Conservation (phyloP, 805 yeast species). For the Ogataea nitratoaversa region DNA sequence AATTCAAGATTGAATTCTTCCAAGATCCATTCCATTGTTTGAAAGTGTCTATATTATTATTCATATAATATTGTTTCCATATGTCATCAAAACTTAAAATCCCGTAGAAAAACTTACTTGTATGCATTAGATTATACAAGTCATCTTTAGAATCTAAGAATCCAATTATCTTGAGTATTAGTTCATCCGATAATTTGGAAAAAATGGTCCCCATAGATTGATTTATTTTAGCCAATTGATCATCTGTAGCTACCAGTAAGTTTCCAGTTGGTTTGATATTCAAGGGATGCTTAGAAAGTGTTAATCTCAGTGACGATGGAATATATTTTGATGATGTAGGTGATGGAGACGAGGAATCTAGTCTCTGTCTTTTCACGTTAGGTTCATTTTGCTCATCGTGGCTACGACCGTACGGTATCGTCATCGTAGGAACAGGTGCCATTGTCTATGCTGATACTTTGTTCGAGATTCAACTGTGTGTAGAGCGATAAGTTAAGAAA, state of each 20-base stretch:
- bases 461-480: too few species aligned
- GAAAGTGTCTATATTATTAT: slow-evolving; percentile 12
- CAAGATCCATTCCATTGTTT: slow-evolving; percentile 73
- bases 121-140: slow-evolving; percentile 47
- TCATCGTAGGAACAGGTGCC: not conserved
- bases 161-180: slow-evolving; percentile 49
- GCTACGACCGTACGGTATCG: not conserved
- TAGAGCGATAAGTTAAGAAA: too few species aligned
- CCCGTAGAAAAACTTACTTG: slow-evolving; percentile 69
- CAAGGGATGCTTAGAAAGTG: slow-evolving; percentile 55
- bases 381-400: not conserved
- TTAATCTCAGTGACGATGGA: slow-evolving; percentile 18
- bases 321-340: slow-evolving; percentile 10
- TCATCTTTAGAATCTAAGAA: slow-evolving; percentile 44
- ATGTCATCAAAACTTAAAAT: slow-evolving; percentile 71
- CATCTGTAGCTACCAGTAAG: slow-evolving; percentile 24
- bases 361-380: not conserved
- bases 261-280: slow-evolving; percentile 79
- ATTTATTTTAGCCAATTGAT: slow-evolving; percentile 15
- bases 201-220: slow-evolving; percentile 50
- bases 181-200: slow-evolving; percentile 54
- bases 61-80: slow-evolving; percentile 64
- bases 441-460: too few species aligned
- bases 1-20: slow-evolving; percentile 55
- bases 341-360: not conserved